Conservation (phyloP, 805 yeast species). For the Saccharomyces mikatae region DNA sequence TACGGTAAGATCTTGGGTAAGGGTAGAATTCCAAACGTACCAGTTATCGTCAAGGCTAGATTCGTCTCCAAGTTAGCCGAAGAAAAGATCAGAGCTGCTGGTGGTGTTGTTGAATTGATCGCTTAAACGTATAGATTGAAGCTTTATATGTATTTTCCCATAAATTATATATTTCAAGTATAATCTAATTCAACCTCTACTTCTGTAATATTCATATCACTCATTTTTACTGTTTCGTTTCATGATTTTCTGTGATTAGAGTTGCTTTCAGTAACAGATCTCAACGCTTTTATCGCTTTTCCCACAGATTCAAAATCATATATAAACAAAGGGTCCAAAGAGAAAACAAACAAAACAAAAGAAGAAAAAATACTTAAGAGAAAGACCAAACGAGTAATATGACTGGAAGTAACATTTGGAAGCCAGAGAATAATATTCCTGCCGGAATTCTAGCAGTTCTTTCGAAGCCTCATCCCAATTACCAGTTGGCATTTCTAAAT, state of each 20-base stretch:
- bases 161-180: neutral
- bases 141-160: neutral
- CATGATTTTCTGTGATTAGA: neutral
- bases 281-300: neutral
- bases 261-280: neutral
- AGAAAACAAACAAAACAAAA: neutral
- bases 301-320: neutral
- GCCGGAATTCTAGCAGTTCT: slow-evolving; percentile 6
- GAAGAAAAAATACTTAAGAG: neutral
- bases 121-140: slow-evolving; percentile 52
- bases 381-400: slow-evolving; percentile 1
- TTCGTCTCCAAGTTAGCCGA: slow-evolving; percentile 98
- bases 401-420: slow-evolving; percentile 32
- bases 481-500: slow-evolving; percentile 52
- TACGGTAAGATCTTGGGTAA: slow-evolving; percentile 99
- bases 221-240: neutral
- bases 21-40: slow-evolving; percentile 96
- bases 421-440: slow-evolving; percentile 39
- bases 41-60: slow-evolving; percentile 99
- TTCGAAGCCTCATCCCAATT: slow-evolving; percentile 30
- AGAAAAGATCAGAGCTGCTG: slow-evolving; percentile 99
- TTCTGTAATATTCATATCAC: neutral
- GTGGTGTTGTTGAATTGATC: slow-evolving; percentile 99
- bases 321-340: neutral
- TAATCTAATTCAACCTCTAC: neutral